Evolutionary conservation across 495 filamentous ascomycete genomes (phyloP).

Genomic region (Neurospora pannonica): DNA sequence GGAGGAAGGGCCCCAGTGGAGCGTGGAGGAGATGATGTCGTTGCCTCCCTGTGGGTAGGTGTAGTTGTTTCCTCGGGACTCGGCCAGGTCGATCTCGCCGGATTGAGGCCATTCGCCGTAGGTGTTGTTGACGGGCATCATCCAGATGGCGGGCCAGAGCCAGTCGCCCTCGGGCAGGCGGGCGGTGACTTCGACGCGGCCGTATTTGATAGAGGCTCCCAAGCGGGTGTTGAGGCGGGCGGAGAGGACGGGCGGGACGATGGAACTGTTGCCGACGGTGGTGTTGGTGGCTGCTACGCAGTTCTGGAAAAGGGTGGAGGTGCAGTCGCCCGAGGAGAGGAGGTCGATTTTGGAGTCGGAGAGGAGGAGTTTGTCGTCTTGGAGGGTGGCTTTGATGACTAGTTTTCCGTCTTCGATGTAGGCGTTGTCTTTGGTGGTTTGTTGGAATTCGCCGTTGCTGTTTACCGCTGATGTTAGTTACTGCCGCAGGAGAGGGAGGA

Average conservation of each 20-base stretch:
- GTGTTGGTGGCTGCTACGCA: constrained; percentile 55
- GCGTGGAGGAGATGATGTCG: constrained; percentile 68
- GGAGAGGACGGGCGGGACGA: constrained; percentile 71
- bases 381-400: constrained; percentile 67
- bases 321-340: constrained; percentile 53
- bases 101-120: constrained; percentile 74
- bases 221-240: constrained; percentile 65
- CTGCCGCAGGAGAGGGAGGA: not conserved
- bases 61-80: constrained; percentile 72
- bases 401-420: constrained; percentile 60
- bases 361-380: constrained; percentile 53
- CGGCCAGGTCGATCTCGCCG: constrained; percentile 80
- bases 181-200: constrained; percentile 70
- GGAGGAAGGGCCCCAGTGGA: constrained; percentile 69
- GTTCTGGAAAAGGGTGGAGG: constrained; percentile 41
- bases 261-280: constrained; percentile 60
- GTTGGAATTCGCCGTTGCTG: constrained; percentile 69
- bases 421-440: constrained; percentile 70
- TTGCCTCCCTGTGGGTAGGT: constrained; percentile 67
- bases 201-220: constrained; percentile 65
- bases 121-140: constrained; percentile 63
- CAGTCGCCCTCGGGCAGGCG: constrained; percentile 69
- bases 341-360: constrained; percentile 58
- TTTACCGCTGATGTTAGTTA: constrained; percentile 4
- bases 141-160: constrained; percentile 90